Conservation (phyloP, 2,329 filamentous ascomycete genomes). For the Xylariaceae sp. region DNA sequence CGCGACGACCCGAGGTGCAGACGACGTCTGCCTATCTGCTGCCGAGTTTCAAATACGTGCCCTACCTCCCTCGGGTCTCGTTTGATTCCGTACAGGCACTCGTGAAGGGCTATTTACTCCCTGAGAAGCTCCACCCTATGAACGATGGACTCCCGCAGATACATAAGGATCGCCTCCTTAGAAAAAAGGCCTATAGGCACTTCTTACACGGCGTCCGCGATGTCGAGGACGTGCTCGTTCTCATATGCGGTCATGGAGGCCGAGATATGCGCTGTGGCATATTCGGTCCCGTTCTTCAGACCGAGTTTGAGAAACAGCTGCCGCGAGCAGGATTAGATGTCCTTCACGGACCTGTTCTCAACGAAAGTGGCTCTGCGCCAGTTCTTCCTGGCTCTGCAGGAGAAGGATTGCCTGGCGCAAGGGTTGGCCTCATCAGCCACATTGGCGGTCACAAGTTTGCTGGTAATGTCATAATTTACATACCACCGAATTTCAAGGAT, state of each 20-base stretch:
- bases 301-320: conserved; percentile 63
- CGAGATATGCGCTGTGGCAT: conserved; percentile 79
- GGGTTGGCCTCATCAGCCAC: conserved; percentile 69
- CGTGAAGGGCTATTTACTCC: conserved; percentile 62
- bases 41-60: conserved; percentile 77
- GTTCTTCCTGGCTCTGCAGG: conserved; percentile 23
- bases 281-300: conserved; percentile 66
- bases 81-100: conserved; percentile 52
- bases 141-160: conserved; percentile 56
- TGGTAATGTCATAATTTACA: conserved; percentile 76
- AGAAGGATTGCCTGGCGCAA: conserved; percentile 40
- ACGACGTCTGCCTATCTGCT: conserved; percentile 68
- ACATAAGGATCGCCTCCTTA: conserved; percentile 47
- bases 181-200: conserved; percentile 48
- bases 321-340: conserved; percentile 45
- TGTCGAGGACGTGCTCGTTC: conserved; percentile 63
- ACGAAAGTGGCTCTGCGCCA: conserved; percentile 32
- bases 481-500: conserved; percentile 52
- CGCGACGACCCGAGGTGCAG: conserved; percentile 42
- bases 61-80: conserved; percentile 59
- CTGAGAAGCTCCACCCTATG: conserved; percentile 54
- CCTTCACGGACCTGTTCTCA: conserved; percentile 41
- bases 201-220: conserved; percentile 54
- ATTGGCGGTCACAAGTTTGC: conserved; percentile 83
- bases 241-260: conserved; percentile 83